Conservation (phyloP, 2,329 filamentous ascomycete genomes). For the Nothophoma quercina region DNA sequence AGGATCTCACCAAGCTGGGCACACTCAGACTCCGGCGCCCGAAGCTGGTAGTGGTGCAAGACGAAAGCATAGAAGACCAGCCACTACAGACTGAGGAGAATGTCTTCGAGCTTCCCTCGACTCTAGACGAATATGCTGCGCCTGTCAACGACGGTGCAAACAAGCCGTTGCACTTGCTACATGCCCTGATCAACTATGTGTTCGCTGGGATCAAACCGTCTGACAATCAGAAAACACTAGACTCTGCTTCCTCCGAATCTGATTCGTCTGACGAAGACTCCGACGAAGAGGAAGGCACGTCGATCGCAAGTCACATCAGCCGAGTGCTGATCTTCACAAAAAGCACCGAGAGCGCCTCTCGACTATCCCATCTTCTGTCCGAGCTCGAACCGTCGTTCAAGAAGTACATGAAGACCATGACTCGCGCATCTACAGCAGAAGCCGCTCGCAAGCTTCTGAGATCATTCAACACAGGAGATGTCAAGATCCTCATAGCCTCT, state of each 20-base stretch:
- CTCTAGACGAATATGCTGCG: slow-evolving; percentile 57
- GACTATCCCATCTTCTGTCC: slow-evolving; percentile 79
- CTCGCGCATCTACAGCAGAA: slow-evolving; percentile 78
- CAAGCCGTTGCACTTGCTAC: slow-evolving; percentile 82
- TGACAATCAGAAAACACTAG: slow-evolving; percentile 29
- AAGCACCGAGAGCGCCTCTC: slow-evolving; percentile 86
- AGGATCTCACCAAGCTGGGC: slow-evolving; percentile 80
- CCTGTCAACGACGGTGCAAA: slow-evolving; percentile 60
- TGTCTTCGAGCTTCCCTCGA: slow-evolving; percentile 64
- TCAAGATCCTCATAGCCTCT: slow-evolving; percentile 84
- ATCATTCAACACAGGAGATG: slow-evolving; percentile 68
- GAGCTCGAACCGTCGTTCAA: slow-evolving; percentile 69
- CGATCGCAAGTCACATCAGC: slow-evolving; percentile 31
- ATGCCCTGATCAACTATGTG: slow-evolving; percentile 70
- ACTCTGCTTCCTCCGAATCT: slow-evolving; percentile 18
- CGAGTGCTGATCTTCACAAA: slow-evolving; percentile 84
- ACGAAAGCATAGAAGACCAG: slow-evolving; percentile 42
- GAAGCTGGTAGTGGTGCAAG: slow-evolving; percentile 77
- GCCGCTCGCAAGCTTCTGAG: slow-evolving; percentile 71
- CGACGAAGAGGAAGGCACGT: slow-evolving; percentile 7
- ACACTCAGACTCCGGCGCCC: slow-evolving; percentile 77
- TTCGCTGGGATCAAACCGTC: slow-evolving; percentile 27
- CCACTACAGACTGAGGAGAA: slow-evolving; percentile 40
- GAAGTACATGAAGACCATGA: slow-evolving; percentile 71
- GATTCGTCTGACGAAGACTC: slow-evolving; percentile 26